These are phyloP conservation scores for Blastobotrys proliferans DNA, from an alignment of 1,139 yeast genomes.

Conservation along the genomic window DNA sequence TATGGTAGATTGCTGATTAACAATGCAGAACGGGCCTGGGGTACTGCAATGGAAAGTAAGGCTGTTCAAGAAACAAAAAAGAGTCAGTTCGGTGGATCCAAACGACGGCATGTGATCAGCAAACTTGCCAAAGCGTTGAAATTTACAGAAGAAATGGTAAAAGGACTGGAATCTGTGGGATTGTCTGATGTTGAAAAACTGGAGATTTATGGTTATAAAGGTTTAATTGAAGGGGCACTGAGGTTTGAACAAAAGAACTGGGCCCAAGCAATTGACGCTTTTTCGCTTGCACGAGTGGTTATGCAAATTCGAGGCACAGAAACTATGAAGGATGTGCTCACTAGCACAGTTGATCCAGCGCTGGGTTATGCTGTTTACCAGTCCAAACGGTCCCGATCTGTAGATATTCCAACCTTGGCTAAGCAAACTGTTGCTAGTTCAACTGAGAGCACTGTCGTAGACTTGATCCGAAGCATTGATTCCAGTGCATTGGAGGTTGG, in stretches of 20 bases:
- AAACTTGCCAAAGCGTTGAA: conserved; percentile 63
- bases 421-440: conserved; percentile 21
- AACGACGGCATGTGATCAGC: conserved; percentile 52
- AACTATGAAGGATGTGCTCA: conserved; percentile 53
- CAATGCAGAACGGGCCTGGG: conserved; percentile 63
- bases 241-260: conserved; percentile 59
- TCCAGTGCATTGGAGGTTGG: conserved; percentile 21
- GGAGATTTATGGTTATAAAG: conserved; percentile 58
- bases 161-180: conserved; percentile 25
- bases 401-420: conserved; percentile 33
- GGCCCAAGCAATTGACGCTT: conserved; percentile 48
- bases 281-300: conserved; percentile 59
- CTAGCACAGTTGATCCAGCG: conserved; percentile 64
- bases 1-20: conserved; percentile 50
- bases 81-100: conserved; percentile 28
- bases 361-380: conserved; percentile 56
- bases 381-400: conserved; percentile 27
- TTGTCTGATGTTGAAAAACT: conserved; percentile 29
- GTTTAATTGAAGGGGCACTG: conserved; percentile 57
- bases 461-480: conserved; percentile 20
- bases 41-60: conserved; percentile 64
- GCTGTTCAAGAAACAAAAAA: conserved; percentile 50
- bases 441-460: conserved; percentile 18
- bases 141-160: conserved; percentile 44
- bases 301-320: conserved; percentile 39